phyloP scores from a whole-genome alignment of 225 moss, liverwort and hornwort genomes.

The Ulota crispa region DNA sequence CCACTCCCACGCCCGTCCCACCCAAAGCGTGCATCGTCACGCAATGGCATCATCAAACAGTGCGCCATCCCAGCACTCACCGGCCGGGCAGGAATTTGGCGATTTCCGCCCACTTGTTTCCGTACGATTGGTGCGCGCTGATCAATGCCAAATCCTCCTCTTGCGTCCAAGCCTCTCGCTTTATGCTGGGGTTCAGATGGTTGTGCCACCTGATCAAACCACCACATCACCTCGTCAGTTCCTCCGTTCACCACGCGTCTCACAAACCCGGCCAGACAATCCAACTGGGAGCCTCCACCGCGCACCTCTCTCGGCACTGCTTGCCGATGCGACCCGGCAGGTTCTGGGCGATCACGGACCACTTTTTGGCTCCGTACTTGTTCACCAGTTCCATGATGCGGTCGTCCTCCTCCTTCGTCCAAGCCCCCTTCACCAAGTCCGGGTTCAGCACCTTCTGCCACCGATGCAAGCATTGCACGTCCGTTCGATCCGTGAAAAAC shows the following conservation, averaged over 20 bases:
- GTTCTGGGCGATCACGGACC: slow-evolving; percentile 96
- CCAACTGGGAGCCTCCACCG: no score
- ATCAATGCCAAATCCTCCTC: slow-evolving; percentile 87
- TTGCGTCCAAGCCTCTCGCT: slow-evolving; percentile 98
- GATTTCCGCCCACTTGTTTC: slow-evolving; percentile 99
- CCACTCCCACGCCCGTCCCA: neutral
- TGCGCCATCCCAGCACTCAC: slow-evolving; percentile 11
- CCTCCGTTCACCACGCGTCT: neutral
- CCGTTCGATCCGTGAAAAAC: slow-evolving; percentile 81
- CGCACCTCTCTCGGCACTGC: slow-evolving; percentile 96
- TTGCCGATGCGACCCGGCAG: slow-evolving; percentile 95
- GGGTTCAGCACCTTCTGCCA: slow-evolving; percentile 97
- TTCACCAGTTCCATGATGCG: slow-evolving; percentile 91
- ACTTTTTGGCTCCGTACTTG: slow-evolving; percentile 95
- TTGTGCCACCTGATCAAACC: slow-evolving; percentile 87
- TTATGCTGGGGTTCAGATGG: slow-evolving; percentile 94
- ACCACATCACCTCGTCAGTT: neutral
- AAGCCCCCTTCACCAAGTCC: slow-evolving; percentile 85
- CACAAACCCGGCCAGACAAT: no score
- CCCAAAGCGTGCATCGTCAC: neutral
- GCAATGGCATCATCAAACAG: rapidly evolving
- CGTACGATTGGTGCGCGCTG: slow-evolving; percentile 78
- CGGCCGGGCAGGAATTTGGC: slow-evolving; percentile 93
- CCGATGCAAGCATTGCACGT: slow-evolving; percentile 83
- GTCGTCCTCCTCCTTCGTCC: slow-evolving; percentile 98